phyloP scores from a whole-genome alignment of 2,329 filamentous ascomycete genomes.

The Ceratocystis ficicola region DNA sequence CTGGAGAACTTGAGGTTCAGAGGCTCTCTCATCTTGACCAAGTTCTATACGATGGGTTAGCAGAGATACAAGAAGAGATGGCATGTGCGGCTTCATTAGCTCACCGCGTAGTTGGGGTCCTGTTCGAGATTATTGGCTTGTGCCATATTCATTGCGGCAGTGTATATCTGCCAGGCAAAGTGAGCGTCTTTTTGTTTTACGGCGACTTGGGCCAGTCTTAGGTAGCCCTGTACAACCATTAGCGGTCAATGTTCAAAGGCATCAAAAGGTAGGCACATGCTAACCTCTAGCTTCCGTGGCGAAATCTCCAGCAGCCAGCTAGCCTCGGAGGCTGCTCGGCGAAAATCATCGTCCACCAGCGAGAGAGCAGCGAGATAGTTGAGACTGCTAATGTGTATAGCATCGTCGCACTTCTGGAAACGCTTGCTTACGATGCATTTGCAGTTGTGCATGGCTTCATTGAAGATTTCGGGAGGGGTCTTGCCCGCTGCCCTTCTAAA shows the following conservation, averaged over 20 bases:
- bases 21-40: constrained; percentile 13
- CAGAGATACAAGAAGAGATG: not conserved
- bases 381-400: constrained; percentile 32
- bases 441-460: constrained; percentile 34
- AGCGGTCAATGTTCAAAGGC: not conserved
- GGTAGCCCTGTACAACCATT: constrained; percentile 30
- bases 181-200: constrained; percentile 31
- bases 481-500: constrained; percentile 28
- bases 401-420: constrained; percentile 33
- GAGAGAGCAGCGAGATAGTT: constrained; percentile 33
- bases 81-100: not conserved
- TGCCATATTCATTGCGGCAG: constrained; percentile 31
- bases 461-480: constrained; percentile 27
- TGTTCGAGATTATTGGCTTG: constrained; percentile 25
- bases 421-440: constrained; percentile 30
- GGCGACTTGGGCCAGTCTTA: constrained; percentile 33
- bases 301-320: constrained; percentile 36
- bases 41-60: constrained; percentile 15
- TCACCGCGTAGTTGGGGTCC: constrained; percentile 4
- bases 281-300: constrained; percentile 32
- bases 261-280: constrained; percentile 11
- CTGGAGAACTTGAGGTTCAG: constrained; percentile 12
- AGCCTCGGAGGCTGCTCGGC: constrained; percentile 32
- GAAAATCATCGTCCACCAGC: constrained; percentile 31
- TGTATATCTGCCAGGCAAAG: constrained; percentile 34